Percentiles rank a stretch among this genome's conserved stretches.
Conservation (phyloP, 352 stramenopile genomes). For the Globisporangium alternatum region DNA sequence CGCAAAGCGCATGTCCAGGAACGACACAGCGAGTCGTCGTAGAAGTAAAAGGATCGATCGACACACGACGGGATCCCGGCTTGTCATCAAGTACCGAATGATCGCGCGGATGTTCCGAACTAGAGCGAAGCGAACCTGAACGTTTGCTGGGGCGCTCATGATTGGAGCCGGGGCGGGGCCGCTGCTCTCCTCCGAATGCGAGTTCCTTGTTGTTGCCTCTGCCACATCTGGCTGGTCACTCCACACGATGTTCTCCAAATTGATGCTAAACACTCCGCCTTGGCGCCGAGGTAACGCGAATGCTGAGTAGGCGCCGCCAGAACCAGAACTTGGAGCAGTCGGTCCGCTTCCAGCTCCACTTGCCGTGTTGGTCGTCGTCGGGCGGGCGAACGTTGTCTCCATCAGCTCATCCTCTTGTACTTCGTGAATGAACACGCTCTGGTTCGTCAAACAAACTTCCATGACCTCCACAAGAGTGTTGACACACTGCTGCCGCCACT, state of each 20-base stretch:
- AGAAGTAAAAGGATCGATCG: constrained; percentile 56
- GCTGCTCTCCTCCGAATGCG: constrained; percentile 24
- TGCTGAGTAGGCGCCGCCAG: constrained; percentile 14
- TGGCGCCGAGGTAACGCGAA: constrained; percentile 31
- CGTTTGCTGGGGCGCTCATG: constrained; percentile 32
- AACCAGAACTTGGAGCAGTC: constrained; percentile 3
- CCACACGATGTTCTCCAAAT: constrained; percentile 80
- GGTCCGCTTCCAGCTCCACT: constrained; percentile 8
- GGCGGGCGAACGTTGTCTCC: constrained; percentile 62
- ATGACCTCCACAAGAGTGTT: constrained; percentile 72
- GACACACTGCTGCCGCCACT: constrained; percentile 78
- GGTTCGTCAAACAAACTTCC: constrained; percentile 73
- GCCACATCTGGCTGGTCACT: constrained; percentile 46
- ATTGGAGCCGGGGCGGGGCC: constrained; percentile 11
- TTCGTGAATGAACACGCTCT: constrained; percentile 68
- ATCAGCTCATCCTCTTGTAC: constrained; percentile 66
- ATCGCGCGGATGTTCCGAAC: constrained; percentile 64
- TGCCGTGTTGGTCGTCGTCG: constrained; percentile 12
- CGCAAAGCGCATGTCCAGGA: constrained; percentile 71
- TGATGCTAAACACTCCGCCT: constrained; percentile 73
- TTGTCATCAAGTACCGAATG: constrained; percentile 60
- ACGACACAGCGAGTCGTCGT: constrained; percentile 55
- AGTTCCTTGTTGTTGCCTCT: constrained; percentile 15
- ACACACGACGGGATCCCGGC: constrained; percentile 45
- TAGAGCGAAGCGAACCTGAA: constrained; percentile 74